Evolutionary conservation across 2,329 filamentous ascomycete species (phyloP).

Genomic region (Trichoderma lentiforme): DNA sequence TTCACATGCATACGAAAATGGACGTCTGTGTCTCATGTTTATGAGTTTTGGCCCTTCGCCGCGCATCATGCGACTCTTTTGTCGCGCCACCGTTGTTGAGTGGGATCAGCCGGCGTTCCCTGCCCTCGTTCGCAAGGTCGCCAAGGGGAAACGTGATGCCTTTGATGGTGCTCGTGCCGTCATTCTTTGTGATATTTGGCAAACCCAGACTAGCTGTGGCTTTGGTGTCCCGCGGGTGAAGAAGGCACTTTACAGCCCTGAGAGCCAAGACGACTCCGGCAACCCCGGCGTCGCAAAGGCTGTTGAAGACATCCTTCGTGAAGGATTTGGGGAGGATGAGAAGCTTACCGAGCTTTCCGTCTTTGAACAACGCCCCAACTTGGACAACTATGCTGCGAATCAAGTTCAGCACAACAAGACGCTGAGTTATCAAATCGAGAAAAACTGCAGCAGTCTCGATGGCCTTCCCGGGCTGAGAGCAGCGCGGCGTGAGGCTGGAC

Average conservation of each 20-base stretch:
- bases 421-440: conserved; percentile 52
- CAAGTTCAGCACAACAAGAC: conserved; percentile 48
- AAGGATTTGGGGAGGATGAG: conserved; percentile 23
- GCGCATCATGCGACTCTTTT: conserved; percentile 63
- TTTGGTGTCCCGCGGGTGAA: conserved; percentile 58
- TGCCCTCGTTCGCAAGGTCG: conserved; percentile 43
- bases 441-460: conserved; percentile 56
- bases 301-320: conserved; percentile 27
- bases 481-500: conserved; percentile 48
- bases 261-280: conserved; percentile 14
- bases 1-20: conserved; percentile 72
- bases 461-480: conserved; percentile 55
- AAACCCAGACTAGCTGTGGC: conserved; percentile 66
- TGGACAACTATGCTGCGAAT: conserved; percentile 50
- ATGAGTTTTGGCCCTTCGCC: conserved; percentile 59
- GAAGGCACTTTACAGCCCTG: conserved; percentile 37
- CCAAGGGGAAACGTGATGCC: conserved; percentile 33
- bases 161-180: conserved; percentile 56
- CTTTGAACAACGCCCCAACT: conserved; percentile 53
- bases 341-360: conserved; percentile 37
- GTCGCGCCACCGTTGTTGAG: conserved; percentile 57
- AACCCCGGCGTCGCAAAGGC: neutral
- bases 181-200: conserved; percentile 59
- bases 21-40: conserved; percentile 71
- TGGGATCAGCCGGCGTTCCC: conserved; percentile 51